Base-by-base conservation (phyloP, 768 basidiomycete genomes). In the Auricularia heimuer region DNA sequence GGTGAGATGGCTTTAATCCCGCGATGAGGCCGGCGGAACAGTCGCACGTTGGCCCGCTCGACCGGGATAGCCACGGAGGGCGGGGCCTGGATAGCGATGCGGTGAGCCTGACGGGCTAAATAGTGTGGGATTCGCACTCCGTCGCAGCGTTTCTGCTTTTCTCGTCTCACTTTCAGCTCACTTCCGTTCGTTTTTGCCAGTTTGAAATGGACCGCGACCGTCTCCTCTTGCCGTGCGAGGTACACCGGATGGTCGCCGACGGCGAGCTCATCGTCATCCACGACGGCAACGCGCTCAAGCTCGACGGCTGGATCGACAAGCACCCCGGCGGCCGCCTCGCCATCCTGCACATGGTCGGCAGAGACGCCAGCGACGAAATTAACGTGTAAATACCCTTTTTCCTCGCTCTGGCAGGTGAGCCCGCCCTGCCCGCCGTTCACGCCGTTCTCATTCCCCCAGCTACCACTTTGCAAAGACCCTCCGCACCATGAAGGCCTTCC, bases 281-380 rank as follows among this genome's bases (percentile, higher is more conserved):
- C 72, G 79, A 80, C 71, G 77, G 80, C 65, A 82, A 88, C 69
- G 82, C 88, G 63, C 81, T 81, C 60, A 84, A 92, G 14, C 85
- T 92, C 7, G 75, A 79, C 14, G 73, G 79, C 18, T 98, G 94
- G 94, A 85, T 94, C n/a, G 76, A 82, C 3, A 79, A 83, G 3
- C 96, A 98, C 73, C 97, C 97, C 0, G 97, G 97, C 51, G 94
- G 96, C 45, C 75, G 83, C 3, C 87, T 98, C 61, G 83, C 94
- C 18, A 84, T 99, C 65, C 85, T 96, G 34, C 97, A 99, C 76
- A 97, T 95, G 70, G 86, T 98, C 54, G 97, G 96, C 3, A 83
- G 97, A 63, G 95, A 99, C 73, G 95, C 97, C 0, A 84, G 92
- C 0, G 90, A 96, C 77, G 97, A 99, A 74, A 91, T 98, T 44